Evolutionary conservation across 257 asterid species (phyloP).

Genomic region (Plantago elongata): DNA sequence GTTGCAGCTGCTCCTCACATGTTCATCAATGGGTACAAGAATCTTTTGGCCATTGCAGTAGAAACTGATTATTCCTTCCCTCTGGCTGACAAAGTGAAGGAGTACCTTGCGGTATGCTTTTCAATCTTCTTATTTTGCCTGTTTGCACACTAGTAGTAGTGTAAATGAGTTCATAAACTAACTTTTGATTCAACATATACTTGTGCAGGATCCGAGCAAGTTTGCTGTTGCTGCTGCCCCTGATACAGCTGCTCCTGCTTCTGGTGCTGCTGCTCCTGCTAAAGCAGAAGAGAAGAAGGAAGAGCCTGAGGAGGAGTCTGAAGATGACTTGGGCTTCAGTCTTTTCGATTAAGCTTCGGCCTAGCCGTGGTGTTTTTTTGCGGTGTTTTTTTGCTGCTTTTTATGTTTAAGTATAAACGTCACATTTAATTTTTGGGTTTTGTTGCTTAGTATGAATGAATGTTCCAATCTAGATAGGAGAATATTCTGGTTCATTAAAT

Average conservation of each 20-base stretch:
- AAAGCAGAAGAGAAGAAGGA: constrained; percentile 67
- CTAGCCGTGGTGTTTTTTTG: no score
- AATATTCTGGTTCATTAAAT: no score
- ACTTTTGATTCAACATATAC: not conserved
- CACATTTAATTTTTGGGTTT: no score
- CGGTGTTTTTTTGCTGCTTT: no score
- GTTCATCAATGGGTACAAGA: constrained; percentile 80
- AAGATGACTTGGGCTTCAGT: constrained; percentile 78
- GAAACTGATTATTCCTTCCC: constrained; percentile 85
- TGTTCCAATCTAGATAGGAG: no score
- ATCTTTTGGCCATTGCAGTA: constrained; percentile 60
- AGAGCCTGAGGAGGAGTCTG: constrained; percentile 69
- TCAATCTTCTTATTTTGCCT: no score
- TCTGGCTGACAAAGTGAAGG: constrained; percentile 81
- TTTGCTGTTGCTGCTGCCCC: constrained; percentile 66
- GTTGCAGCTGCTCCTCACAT: constrained; percentile 91
- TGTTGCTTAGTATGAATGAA: no score
- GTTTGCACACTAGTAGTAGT: no score
- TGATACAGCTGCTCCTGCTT: constrained; percentile 32
- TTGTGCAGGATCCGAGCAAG: constrained; percentile 68
- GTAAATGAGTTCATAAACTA: not conserved
- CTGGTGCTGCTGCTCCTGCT: constrained; percentile 46
- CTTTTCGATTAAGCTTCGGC: constrained; percentile 41
- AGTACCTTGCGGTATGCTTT: constrained; percentile 60
- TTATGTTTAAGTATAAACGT: no score